Evolutionary conservation across 768 basidiomycete species (phyloP).

Genomic region (Austroboletus festivus): DNA sequence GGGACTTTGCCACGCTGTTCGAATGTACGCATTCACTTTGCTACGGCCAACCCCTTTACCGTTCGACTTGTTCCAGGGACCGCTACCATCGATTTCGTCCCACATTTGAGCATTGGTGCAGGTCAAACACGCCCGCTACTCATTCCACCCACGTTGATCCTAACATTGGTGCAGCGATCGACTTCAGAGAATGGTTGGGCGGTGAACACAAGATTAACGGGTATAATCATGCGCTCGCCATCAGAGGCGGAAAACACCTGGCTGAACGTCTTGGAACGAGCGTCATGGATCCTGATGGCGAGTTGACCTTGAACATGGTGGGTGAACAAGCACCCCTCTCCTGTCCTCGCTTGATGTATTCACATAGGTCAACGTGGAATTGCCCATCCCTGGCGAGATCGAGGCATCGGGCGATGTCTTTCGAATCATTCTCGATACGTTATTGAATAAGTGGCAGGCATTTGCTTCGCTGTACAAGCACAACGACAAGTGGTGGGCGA

Average conservation of each 20-base stretch:
- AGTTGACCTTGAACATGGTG: slow-evolving; percentile 73
- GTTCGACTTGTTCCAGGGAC: slow-evolving; percentile 45
- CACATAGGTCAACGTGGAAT: slow-evolving; percentile 39
- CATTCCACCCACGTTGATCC: not conserved
- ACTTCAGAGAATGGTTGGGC: slow-evolving; percentile 71
- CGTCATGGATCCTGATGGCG: slow-evolving; percentile 57
- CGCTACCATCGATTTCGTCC: slow-evolving; percentile 56
- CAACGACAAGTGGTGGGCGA: slow-evolving; percentile 33
- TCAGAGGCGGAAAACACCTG: slow-evolving; percentile 59
- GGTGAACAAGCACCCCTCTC: not conserved
- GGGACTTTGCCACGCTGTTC: slow-evolving; percentile 49
- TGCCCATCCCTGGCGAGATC: slow-evolving; percentile 34
- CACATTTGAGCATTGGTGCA: slow-evolving; percentile 51
- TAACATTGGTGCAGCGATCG: slow-evolving; percentile 47
- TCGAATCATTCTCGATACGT: slow-evolving; percentile 12
- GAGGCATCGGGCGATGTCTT: slow-evolving; percentile 12
- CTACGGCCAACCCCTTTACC: not conserved
- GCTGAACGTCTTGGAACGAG: slow-evolving; percentile 59
- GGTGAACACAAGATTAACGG: slow-evolving; percentile 69
- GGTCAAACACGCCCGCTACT: slow-evolving; percentile 34
- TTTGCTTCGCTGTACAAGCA: slow-evolving; percentile 17
- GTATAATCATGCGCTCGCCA: slow-evolving; percentile 68
- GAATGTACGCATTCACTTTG: slow-evolving; percentile 30
- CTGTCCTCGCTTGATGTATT: not conserved
- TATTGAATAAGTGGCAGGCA: slow-evolving; percentile 22